These are phyloP conservation scores for Neocatenulostroma microsporum DNA, from an alignment of 2,329 filamentous ascomycete species.

Conservation along the genomic window DNA sequence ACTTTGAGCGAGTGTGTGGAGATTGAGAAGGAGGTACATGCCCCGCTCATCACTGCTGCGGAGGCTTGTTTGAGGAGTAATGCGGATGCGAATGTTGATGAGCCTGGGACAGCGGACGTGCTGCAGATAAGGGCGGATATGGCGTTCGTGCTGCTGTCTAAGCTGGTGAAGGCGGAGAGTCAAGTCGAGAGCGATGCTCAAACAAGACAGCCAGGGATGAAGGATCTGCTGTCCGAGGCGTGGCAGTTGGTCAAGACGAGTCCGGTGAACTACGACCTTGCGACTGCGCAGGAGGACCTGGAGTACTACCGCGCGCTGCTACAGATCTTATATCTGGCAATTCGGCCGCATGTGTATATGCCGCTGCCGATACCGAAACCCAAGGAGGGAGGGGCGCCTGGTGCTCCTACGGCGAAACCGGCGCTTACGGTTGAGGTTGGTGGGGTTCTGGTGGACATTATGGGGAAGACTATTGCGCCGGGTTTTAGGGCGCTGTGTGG, in stretches of 20 bases:
- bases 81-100: conserved; percentile 60
- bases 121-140: conserved; percentile 71
- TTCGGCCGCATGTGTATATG: conserved; percentile 53
- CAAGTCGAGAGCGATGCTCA: too few relatives aligned
- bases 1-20: conserved; percentile 64
- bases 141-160: conserved; percentile 72
- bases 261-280: conserved; percentile 52
- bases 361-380: neutral
- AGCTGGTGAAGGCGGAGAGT: conserved; percentile 56
- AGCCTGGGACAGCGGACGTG: conserved; percentile 73
- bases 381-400: neutral
- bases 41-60: conserved; percentile 65
- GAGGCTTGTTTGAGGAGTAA: conserved; percentile 74
- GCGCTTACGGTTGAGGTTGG: conserved; percentile 29
- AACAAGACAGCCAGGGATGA: too few relatives aligned
- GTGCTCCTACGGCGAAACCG: conserved; percentile 9
- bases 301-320: conserved; percentile 77
- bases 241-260: conserved; percentile 54
- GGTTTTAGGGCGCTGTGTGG: conserved; percentile 76
- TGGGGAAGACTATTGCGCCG: conserved; percentile 68
- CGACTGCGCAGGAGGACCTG: conserved; percentile 49
- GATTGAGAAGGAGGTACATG: conserved; percentile 50
- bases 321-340: conserved; percentile 73
- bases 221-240: conserved; percentile 40
- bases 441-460: conserved; percentile 66